Evolutionary conservation across 2,329 filamentous ascomycete genomes (phyloP).

Genomic region (Alternaria ventricosa): DNA sequence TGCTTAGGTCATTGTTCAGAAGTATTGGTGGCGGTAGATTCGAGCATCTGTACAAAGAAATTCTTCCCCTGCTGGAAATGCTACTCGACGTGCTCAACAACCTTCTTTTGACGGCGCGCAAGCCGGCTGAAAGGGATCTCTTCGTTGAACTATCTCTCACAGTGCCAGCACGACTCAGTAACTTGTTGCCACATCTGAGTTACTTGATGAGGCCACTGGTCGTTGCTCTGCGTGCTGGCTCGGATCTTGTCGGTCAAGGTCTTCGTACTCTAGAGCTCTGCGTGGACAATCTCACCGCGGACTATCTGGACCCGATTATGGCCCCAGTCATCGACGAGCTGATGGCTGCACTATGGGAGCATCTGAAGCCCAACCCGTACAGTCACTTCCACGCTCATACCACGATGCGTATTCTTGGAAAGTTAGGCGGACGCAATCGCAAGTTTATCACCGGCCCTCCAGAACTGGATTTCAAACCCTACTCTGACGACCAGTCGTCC

Average conservation of each 20-base stretch:
- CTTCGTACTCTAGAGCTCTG: constrained; percentile 93
- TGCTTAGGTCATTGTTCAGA: constrained; percentile 89
- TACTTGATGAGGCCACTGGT: constrained; percentile 97
- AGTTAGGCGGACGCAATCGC: constrained; percentile 91
- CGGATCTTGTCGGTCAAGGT: constrained; percentile 92
- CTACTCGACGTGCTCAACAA: constrained; percentile 96
- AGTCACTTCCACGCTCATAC: constrained; percentile 98
- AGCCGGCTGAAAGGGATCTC: constrained; percentile 87
- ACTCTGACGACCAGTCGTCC: constrained; percentile 84
- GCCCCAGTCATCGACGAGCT: constrained; percentile 97
- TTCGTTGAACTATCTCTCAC: constrained; percentile 98
- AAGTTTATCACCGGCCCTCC: constrained; percentile 94
- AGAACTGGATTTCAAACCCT: constrained; percentile 81
- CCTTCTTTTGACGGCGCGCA: constrained; percentile 85
- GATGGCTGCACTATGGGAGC: constrained; percentile 97
- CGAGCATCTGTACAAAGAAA: constrained; percentile 97
- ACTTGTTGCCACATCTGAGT: constrained; percentile 91
- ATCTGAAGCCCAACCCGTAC: constrained; percentile 90
- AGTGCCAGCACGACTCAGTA: constrained; percentile 91
- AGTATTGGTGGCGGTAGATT: constrained; percentile 98
- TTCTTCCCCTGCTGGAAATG: constrained; percentile 95
- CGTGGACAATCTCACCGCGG: constrained; percentile 96
- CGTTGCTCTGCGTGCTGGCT: constrained; percentile 89
- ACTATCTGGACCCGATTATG: constrained; percentile 99
- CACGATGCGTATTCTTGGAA: constrained; percentile 95